These are phyloP conservation scores for Penicillium sp. DNA, from an alignment of 2,329 filamentous ascomycete genomes.

Conservation along the genomic window DNA sequence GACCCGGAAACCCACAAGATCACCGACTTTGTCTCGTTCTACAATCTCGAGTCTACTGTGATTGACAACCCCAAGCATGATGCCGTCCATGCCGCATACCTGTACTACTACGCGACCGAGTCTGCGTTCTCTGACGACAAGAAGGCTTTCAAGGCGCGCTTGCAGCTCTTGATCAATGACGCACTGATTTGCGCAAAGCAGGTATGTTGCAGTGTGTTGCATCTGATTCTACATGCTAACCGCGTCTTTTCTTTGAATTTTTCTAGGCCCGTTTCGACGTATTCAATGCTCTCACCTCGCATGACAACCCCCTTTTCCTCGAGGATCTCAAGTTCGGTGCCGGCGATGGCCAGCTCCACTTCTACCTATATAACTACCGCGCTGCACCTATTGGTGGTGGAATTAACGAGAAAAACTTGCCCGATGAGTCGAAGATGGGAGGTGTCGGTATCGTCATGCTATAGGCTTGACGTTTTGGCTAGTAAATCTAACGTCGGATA, in stretches of 20 bases:
- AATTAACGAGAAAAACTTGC: constrained; percentile 71
- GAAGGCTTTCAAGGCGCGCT: constrained; percentile 67
- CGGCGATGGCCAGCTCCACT: constrained; percentile 92
- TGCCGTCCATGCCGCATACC: constrained; percentile 82
- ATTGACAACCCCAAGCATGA: constrained; percentile 77
- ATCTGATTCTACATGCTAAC: neutral
- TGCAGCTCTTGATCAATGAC: constrained; percentile 79
- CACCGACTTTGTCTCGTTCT: constrained; percentile 97
- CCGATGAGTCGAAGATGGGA: constrained; percentile 74
- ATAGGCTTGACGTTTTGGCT: constrained; percentile 35
- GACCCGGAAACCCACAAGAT: constrained; percentile 69
- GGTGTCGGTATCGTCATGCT: constrained; percentile 89
- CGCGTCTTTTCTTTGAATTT: neutral
- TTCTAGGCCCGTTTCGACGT: constrained; percentile 76
- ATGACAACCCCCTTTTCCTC: constrained; percentile 92
- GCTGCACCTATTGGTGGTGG: constrained; percentile 82
- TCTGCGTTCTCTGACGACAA: constrained; percentile 60
- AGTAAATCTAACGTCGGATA: constrained; percentile 13
- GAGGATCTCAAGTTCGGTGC: constrained; percentile 91
- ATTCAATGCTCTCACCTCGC: constrained; percentile 89
- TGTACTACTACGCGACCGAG: constrained; percentile 95
- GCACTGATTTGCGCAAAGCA: constrained; percentile 84
- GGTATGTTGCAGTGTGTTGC: constrained; percentile 35
- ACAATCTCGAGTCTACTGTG: constrained; percentile 87
- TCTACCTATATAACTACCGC: constrained; percentile 96